These are phyloP conservation scores for Saccharomycopsis fermentans DNA, from an alignment of 805 yeast genomes.

Conservation along the genomic window DNA sequence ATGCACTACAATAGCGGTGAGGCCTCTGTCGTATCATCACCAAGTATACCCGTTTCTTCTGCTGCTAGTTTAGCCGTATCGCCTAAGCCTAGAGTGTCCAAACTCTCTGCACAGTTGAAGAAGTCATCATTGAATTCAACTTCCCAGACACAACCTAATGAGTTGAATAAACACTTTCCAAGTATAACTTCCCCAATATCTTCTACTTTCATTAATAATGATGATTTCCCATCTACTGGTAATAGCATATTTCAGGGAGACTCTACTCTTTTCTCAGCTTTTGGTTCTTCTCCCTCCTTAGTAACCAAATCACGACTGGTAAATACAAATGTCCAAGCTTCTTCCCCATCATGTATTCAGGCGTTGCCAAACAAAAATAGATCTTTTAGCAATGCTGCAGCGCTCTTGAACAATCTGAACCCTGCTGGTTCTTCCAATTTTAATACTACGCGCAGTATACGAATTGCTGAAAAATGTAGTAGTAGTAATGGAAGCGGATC, in stretches of 20 bases:
- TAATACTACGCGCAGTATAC: not conserved
- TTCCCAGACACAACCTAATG: not conserved
- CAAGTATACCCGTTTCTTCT: not conserved
- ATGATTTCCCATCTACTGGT: not conserved
- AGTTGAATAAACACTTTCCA: not conserved
- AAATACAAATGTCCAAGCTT: not conserved
- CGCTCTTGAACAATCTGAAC: not conserved
- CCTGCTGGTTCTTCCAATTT: not conserved
- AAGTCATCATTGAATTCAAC: not conserved
- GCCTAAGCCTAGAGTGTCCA: conserved; percentile 1
- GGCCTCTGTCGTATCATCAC: not conserved
- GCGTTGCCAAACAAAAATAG: not conserved
- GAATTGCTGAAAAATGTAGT: not conserved
- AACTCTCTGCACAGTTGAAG: conserved; percentile 15
- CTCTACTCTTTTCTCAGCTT: not conserved
- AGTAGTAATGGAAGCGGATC: not conserved
- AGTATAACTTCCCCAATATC: not conserved
- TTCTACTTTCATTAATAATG: not conserved
- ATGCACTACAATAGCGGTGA: conserved; percentile 6
- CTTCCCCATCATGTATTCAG: not conserved
- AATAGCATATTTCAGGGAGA: not conserved
- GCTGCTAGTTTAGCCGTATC: not conserved
- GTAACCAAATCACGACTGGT: not conserved
- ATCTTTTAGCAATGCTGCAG: not conserved
- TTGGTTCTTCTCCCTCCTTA: not conserved